These are phyloP conservation scores for Acrocalymma vagum DNA, from an alignment of 2,329 filamentous ascomycete species.

Conservation along the genomic window DNA sequence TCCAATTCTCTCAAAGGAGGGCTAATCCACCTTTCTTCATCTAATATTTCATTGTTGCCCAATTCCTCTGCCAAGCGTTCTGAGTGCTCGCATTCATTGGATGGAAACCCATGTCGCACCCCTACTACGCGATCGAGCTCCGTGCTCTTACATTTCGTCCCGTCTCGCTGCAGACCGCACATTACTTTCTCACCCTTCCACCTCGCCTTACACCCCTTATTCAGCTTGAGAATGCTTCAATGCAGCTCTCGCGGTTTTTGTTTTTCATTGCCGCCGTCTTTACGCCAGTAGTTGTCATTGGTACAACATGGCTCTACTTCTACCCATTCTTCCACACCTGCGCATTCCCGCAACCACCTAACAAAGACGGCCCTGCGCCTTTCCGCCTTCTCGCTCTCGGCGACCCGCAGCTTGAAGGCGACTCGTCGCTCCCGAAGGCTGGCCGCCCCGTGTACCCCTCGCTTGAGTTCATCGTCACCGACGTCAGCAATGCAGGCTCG, in stretches of 20 bases:
- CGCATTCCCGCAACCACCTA: slow-evolving; percentile 70
- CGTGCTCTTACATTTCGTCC: no score
- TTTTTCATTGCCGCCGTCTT: slow-evolving; percentile 58
- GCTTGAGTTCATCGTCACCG: slow-evolving; percentile 44
- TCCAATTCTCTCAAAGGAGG: no score
- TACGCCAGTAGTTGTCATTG: slow-evolving; percentile 72
- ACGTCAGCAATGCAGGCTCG: slow-evolving; percentile 27
- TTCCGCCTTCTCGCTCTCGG: slow-evolving; percentile 89
- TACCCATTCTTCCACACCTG: slow-evolving; percentile 84
- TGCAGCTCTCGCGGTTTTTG: slow-evolving; percentile 60
- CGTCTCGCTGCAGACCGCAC: slow-evolving; percentile 2
- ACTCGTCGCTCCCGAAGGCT: slow-evolving; percentile 75
- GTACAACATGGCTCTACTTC: slow-evolving; percentile 82
- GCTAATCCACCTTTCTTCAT: no score
- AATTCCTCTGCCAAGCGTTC: no score
- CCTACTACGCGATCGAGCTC: no score
- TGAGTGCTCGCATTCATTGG: no score
- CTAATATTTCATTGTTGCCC: no score
- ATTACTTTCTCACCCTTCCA: slow-evolving; percentile 11
- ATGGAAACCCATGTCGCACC: no score
- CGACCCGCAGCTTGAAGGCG: slow-evolving; percentile 93
- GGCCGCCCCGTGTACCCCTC: slow-evolving; percentile 47
- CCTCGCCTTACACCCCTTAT: not conserved
- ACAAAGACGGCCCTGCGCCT: slow-evolving; percentile 61
- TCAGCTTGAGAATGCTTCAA: slow-evolving; percentile 49